Conservation (phyloP, 768 basidiomycete species). For the Lanmaoa pseudosensibilis region DNA sequence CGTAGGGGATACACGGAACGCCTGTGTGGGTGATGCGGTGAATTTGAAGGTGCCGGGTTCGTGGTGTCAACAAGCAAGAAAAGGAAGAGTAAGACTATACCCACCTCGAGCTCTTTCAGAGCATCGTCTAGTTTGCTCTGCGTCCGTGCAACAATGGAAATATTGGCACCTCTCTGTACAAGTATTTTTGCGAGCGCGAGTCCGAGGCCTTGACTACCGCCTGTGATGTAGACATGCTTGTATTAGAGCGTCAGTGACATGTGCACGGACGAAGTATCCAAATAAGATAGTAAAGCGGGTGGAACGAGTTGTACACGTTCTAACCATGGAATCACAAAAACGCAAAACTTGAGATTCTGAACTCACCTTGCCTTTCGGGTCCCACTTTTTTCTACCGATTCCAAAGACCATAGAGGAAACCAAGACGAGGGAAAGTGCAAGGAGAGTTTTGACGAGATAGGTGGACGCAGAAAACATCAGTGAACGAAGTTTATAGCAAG, state of each 20-base stretch:
- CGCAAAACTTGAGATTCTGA: background rate
- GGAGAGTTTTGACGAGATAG: conserved; percentile 1
- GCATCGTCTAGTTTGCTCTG: conserved; percentile 62
- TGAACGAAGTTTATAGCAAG: no score
- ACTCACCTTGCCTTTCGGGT: conserved; percentile 46
- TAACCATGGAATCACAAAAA: background rate
- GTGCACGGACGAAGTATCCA: background rate
- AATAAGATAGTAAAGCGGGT: background rate
- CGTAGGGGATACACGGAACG: conserved; percentile 47
- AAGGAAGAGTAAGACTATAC: conserved; percentile 16
- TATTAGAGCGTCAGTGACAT: background rate
- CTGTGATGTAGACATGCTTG: conserved; percentile 85
- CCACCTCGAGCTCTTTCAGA: conserved; percentile 62
- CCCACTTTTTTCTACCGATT: conserved; percentile 41
- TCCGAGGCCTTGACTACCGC: conserved; percentile 81
- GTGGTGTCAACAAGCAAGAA: background rate
- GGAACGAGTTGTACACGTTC: background rate
- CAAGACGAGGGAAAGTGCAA: conserved; percentile 14
- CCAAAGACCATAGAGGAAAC: conserved; percentile 22
- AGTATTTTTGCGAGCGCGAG: conserved; percentile 69
- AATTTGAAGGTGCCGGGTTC: background rate
- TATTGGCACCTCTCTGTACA: conserved; percentile 68
- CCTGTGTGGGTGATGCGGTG: conserved; percentile 34
- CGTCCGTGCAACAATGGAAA: conserved; percentile 83
- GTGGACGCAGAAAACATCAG: background rate